phyloP scores from a whole-genome alignment of 1,284 basidiomycete genomes.

The Naganishia albida region DNA sequence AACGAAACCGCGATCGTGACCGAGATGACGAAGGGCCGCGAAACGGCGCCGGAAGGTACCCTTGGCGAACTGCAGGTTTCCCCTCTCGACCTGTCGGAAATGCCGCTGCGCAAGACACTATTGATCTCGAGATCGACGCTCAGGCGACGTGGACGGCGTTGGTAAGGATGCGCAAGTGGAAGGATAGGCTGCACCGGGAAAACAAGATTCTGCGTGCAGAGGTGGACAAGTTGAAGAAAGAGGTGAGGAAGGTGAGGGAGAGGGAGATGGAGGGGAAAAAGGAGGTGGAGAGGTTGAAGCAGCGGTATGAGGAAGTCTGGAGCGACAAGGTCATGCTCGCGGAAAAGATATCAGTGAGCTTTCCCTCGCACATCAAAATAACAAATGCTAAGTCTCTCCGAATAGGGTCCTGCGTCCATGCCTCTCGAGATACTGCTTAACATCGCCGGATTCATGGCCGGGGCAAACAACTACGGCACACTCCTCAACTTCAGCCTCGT shows the following conservation, averaged over 20 bases:
- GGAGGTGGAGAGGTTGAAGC: not conserved
- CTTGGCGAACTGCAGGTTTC: too few relatives aligned
- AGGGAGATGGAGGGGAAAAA: not conserved
- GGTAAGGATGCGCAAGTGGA: not conserved
- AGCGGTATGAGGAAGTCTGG: not conserved
- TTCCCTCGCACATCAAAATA: not conserved
- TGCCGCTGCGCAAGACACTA: too few relatives aligned
- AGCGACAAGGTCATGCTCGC: not conserved
- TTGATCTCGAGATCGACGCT: too few relatives aligned
- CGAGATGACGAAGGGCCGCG: too few relatives aligned
- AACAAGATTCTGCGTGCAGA: not conserved
- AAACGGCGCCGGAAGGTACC: too few relatives aligned
- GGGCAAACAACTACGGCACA: slow-evolving; percentile 2
- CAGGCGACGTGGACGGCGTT: too few relatives aligned
- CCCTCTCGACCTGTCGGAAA: too few relatives aligned
- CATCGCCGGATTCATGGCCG: slow-evolving; percentile 9
- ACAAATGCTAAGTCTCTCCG: not conserved
- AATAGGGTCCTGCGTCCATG: not conserved
- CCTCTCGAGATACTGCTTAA: not conserved
- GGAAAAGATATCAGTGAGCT: not conserved
- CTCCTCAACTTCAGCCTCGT: slow-evolving; percentile 1
- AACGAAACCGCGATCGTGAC: too few relatives aligned
- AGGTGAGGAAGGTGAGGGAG: not conserved
- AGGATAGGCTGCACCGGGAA: not conserved
- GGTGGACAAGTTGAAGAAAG: not conserved